Base-by-base conservation (phyloP, 2,329 filamentous ascomycete species). In the Trichoderma sp. region DNA sequence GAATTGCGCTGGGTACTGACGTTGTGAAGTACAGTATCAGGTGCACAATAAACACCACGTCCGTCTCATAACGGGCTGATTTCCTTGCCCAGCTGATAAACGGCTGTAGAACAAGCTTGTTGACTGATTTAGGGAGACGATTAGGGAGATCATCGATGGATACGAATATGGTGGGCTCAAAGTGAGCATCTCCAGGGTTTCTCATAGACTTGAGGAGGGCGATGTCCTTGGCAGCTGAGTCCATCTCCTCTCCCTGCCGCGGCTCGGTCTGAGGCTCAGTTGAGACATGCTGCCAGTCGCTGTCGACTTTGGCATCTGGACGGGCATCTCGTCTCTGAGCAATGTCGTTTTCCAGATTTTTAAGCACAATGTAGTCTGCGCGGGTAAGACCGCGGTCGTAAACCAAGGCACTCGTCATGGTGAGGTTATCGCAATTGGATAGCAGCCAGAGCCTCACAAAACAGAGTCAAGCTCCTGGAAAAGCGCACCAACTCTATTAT, bases 31-130 rank as follows among this genome's bases (percentile, higher is more conserved):
- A 94, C 29, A 93, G 79, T 39, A 93, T 76, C 25, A 94, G 83
- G 76, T 94, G 91, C 0, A 90, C 92, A 67, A 94, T 77, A 84
- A 94, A 92, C 56, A 93, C 86, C 19, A 94, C 90, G 75, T 94
- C 92, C 1, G 90, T 90, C 66, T 87, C 84, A 68, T 86, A 81
- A 15, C 90, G 88, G 10, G 91, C 89, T 25, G 89, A 77, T 2
- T 75, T 77, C 50, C 81, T 81, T 1, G 86, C 90, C 73, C 84
- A 78, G 15, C 78, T 76, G 57, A 89, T 79, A 75, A 92, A 92
- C 0, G 88, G 86, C 48, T 83, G 80, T 19, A 92, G 78, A 2
- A 90, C 29, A 70, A 83, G 82, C 48, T 78, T 77, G 74, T 85
- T 79, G 54, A 86, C 68, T 5, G 80, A 77, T 1, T 74, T 73